A percentile compares a stretch with the other conserved stretches of the same genome.
These are phyloP conservation scores for Peziza echinospora DNA, from an alignment of 495 filamentous ascomycete genomes.

Conservation along the genomic window DNA sequence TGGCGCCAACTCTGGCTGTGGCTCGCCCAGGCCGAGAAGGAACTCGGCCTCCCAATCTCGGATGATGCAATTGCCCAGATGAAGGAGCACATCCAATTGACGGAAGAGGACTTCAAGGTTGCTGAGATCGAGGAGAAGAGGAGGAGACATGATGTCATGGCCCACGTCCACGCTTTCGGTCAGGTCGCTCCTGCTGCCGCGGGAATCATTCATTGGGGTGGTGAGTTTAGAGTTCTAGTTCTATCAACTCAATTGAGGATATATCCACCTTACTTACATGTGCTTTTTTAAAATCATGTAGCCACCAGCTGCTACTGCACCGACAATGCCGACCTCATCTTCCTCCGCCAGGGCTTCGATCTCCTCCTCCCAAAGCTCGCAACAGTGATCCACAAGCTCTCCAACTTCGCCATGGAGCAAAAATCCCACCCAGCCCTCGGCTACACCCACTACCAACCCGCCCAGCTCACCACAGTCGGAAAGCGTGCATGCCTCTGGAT, in stretches of 20 bases:
- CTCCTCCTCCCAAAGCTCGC: constrained; percentile 70
- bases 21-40: constrained; percentile 64
- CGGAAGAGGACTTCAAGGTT: constrained; percentile 58
- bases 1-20: constrained; percentile 69
- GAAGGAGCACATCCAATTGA: constrained; percentile 45
- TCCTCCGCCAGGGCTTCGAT: constrained; percentile 52
- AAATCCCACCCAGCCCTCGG: constrained; percentile 45
- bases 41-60: constrained; percentile 41
- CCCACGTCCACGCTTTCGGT: constrained; percentile 54
- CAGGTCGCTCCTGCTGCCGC: constrained; percentile 57
- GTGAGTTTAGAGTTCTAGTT: too few relatives aligned
- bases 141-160: constrained; percentile 33
- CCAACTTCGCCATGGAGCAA: constrained; percentile 52
- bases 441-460: constrained; percentile 73
- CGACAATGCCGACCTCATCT: constrained; percentile 78
- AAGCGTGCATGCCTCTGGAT: constrained; percentile 63
- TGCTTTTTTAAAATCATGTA: constrained; percentile 18
- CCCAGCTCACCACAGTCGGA: constrained; percentile 68
- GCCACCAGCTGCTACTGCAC: constrained; percentile 41
- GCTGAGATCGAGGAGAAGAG: constrained; percentile 62
- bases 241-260: too few relatives aligned
- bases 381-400: constrained; percentile 60
- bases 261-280: too few relatives aligned
- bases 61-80: constrained; percentile 55
- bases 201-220: constrained; percentile 70